Evolutionary conservation across 108 stramenopile genomes (phyloP), one percentile per base, ranked within the genome.

Genomic region (Seminavis robusta): DNA sequence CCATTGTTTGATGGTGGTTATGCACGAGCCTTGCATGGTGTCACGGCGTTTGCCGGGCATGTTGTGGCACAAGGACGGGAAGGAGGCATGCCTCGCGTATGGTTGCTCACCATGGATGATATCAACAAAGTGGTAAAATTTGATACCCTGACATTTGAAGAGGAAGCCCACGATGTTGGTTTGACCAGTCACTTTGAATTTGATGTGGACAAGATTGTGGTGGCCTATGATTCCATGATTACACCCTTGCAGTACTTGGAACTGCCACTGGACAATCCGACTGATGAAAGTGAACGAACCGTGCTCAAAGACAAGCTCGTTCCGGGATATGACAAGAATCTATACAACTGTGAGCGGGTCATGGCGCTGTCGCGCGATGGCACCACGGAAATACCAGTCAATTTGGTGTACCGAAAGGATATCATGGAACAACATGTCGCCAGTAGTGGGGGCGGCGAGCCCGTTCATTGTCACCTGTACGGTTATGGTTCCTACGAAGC

Each of bases 401-500:
- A 73, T 11, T 23, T 94, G 33, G 90, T 98, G 4, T 95, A 85
- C 65, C 75, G 73, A 31, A 83, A 84, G 38, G 86, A 89, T 42
- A 45, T 78, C 20, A 65, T 84, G 61, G 75, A 80, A 0, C 46
- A 66, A 43, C 47, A 65, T 23, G 31, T 64, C 8, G 25, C 36
- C 0, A 36, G 16, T 10, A n/a, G n/a, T n/a, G n/a, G n/a, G n/a
- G n/a, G n/a, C n/a, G 68, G 67, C 0, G 23, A 47, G 34, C 42
- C 56, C 4, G 67, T 81, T 36, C 94, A 94, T 20, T 52, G 80
- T n/a, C 88, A 94, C 44, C 56, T 98, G 28, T 90, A 92, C 61
- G 95, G 91, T 6, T 98, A 97, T 69, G 98, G 98, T 7, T 79
- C 81, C 4, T 98, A 98, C 61, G 98, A 96, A 6, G 69, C 63